Base-by-base conservation (phyloP, 2,329 filamentous ascomycete genomes). In the Venturiaceae sp. region DNA sequence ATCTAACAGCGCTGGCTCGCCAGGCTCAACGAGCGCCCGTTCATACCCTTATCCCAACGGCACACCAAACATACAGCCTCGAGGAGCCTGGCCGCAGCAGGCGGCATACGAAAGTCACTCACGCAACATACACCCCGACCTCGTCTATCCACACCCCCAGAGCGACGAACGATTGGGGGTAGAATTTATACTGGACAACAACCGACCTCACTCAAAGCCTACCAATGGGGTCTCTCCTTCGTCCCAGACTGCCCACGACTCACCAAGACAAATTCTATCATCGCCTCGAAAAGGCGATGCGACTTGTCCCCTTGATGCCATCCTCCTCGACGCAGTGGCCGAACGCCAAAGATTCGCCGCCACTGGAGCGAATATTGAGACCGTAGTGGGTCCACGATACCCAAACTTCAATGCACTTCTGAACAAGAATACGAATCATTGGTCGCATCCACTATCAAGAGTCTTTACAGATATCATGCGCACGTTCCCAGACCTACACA, bases 381-480 rank as follows among this genome's bases (percentile, higher is more conserved):
- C 87, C 47, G 80, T 92, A 8, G 80, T 89, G 7, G 90, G 89
- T 0, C 90, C 90, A 0, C 78, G 82, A 14, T 92, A 95, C 67
- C 90, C 90, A 1, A 88, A 86, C 59, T 87, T 95, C 59, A 86
- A 85, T 0, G 88, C 87, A 1, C 79, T 95, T 4, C 80, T 92
- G 39, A 89, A 92, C 67, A 87, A 88, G 0, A 76, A 83, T 41
- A 79, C 80, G 55, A 79, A 77, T 61, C 75, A 75, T 7, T 80
- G 80, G 65, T 83, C 85, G 1, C 90, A 95, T 66, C 89, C 89
- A 1, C 77, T 95, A 1, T 92, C 89, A 6, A 89, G 89, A 63
- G 82, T 95, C 14, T 89, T 95, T 68, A 92, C 88, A 44, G 90
- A 95, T 69, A 90, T 95, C 60, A 77, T 95, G 11, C 79, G 82